Base-by-base conservation (phyloP, 176 grass and related monocot genomes). In the Carex parvula region DNA sequence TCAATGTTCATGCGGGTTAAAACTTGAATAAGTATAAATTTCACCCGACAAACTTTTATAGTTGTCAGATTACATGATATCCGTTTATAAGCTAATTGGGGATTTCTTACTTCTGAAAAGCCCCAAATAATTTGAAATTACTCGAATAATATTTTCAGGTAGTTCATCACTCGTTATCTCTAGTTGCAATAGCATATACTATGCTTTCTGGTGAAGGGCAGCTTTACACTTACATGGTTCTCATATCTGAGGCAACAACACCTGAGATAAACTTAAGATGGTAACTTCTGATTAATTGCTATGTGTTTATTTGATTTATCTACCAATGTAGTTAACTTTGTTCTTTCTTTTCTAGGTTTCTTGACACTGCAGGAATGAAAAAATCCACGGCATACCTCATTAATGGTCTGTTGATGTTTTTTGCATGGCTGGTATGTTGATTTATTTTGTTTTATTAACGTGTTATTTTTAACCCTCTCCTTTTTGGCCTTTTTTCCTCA, bases 171-270 rank as follows among this genome's bases (percentile, higher is more conserved):
- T 54, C 86, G 73, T 80, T 96, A 37, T 99, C 97, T 44, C 42
- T 99, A 87, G 79, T 94, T 84, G 89, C 97, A 53, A 56, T 96
- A 85, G 86, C 85, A 73, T 95, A 95, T 85, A 65, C 88, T 57
- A 92, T 90, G 80, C 87, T 90, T 66, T 99, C 85, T 72, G 93
- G 90, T 44, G 93, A 95, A 89, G 96, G 91, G 70, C 96, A 99
- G 85, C 81, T 95, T 15, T 99, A 99, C 74, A 99, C 96, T 79
- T 99, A 92, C 76, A 99, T 99, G 96, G 92, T 98, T 87, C 92
- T 98, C 37, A 92, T 94, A 17, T 99, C 96, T 84, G 96, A 99
- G 92, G 84, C 84, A 76, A 99, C 96, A n/a, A 99, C 96, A 39
- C 96, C 96, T 81, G 96, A 89, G 85, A 91, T 99, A 76, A 99